Percentiles rank a stretch among this genome's conserved stretches.
These are phyloP conservation scores for Exophiala sideris DNA, from an alignment of 2,329 filamentous ascomycete species.

Conservation along the genomic window DNA sequence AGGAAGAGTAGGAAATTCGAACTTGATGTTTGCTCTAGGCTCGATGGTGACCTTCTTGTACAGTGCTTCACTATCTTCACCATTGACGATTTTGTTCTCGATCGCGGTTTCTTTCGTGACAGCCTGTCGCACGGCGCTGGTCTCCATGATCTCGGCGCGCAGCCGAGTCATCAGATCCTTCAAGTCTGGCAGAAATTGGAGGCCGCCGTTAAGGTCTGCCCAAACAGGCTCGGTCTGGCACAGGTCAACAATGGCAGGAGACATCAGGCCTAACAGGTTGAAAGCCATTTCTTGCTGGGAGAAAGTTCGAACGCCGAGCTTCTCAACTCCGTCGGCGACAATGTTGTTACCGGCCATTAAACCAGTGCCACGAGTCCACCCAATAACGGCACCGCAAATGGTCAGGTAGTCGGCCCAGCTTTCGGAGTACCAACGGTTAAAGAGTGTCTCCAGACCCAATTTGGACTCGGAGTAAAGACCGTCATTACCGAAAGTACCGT, in stretches of 20 bases:
- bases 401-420: constrained; percentile 97
- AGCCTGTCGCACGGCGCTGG: constrained; percentile 85
- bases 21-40: constrained; percentile 96
- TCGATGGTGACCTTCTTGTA: constrained; percentile 94
- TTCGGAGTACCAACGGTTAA: constrained; percentile 98
- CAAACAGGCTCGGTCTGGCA: constrained; percentile 96
- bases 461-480: constrained; percentile 98
- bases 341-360: constrained; percentile 98
- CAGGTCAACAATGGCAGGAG: constrained; percentile 85
- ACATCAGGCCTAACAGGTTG: constrained; percentile 95
- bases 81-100: constrained; percentile 96
- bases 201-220: constrained; percentile 93
- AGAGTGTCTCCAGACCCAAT: constrained; percentile 91
- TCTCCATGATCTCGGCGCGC: constrained; percentile 91
- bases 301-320: constrained; percentile 94
- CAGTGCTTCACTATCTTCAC: constrained; percentile 82
- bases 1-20: constrained; percentile 85
- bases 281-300: constrained; percentile 99
- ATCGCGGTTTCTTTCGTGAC: constrained; percentile 94
- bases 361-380: constrained; percentile 97
- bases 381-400: constrained; percentile 96
- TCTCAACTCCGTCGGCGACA: constrained; percentile 93
- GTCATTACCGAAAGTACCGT: constrained; percentile 96
- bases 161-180: constrained; percentile 92
- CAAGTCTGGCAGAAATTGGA: constrained; percentile 94